Evolutionary conservation across 108 stramenopile genomes (phyloP).

Genomic region (Stephanodiscus minutulus): DNA sequence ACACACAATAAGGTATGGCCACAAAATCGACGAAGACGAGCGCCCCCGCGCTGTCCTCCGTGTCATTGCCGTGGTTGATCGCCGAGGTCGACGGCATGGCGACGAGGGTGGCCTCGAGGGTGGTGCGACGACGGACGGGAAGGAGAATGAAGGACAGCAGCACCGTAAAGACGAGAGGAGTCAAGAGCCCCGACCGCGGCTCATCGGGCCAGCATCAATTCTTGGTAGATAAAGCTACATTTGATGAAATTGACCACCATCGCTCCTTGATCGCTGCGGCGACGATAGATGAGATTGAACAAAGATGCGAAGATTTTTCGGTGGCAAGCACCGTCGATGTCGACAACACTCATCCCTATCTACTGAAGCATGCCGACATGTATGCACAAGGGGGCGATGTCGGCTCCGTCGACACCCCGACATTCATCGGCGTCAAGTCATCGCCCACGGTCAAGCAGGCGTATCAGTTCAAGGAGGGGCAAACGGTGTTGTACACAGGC

Average conservation of each 20-base stretch:
- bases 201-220: not conserved
- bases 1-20: no score
- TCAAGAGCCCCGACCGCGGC: not conserved
- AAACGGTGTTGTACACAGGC: slow-evolving; percentile 22
- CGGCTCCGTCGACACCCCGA: not conserved
- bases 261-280: slow-evolving; percentile 2
- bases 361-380: slow-evolving; percentile 30
- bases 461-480: slow-evolving; percentile 20
- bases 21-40: no score
- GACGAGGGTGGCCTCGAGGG: not conserved
- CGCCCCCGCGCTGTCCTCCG: not conserved
- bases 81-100: not conserved
- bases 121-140: not conserved
- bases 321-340: slow-evolving; percentile 22
- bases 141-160: not conserved
- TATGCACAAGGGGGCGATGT: slow-evolving; percentile 24
- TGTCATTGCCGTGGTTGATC: slow-evolving; percentile 11
- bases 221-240: slow-evolving; percentile 3
- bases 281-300: slow-evolving; percentile 16
- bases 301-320: slow-evolving; percentile 1
- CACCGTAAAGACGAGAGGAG: not conserved
- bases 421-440: slow-evolving; percentile 16
- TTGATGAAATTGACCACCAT: slow-evolving; percentile 15
- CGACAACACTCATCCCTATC: slow-evolving; percentile 39
- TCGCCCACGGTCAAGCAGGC: not conserved